Evolutionary conservation across 331 rosid genomes (phyloP).

Genomic region (Pyracantha coccinea): DNA sequence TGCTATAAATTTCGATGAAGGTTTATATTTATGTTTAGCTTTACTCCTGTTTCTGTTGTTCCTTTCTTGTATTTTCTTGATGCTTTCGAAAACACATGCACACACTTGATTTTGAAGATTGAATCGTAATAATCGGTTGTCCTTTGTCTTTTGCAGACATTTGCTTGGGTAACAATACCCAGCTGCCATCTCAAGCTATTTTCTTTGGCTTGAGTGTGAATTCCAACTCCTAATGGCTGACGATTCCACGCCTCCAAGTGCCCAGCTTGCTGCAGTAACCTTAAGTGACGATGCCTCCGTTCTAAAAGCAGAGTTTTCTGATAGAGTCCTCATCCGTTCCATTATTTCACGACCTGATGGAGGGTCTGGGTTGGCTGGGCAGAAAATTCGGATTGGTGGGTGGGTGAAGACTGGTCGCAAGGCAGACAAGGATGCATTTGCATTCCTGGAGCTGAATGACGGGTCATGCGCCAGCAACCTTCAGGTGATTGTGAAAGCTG

Average conservation of each 20-base stretch:
- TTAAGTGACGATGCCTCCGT: slow-evolving; percentile 11
- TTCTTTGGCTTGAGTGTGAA: not conserved
- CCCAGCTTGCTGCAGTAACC: slow-evolving; percentile 38
- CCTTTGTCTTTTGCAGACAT: not conserved
- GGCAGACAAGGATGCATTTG: slow-evolving; percentile 89
- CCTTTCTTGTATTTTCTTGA: not conserved
- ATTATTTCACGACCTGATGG: slow-evolving; percentile 63
- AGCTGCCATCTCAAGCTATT: not conserved
- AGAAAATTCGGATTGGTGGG: slow-evolving; percentile 58
- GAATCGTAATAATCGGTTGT: not conserved
- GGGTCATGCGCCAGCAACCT: slow-evolving; percentile 73
- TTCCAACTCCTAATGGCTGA: slow-evolving; percentile 43
- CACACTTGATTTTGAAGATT: not conserved
- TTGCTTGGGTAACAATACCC: not conserved
- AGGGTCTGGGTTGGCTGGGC: slow-evolving; percentile 67
- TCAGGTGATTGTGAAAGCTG: slow-evolving; percentile 77
- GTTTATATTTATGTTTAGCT: not conserved
- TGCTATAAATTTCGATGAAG: not conserved
- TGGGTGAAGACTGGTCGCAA: slow-evolving; percentile 97
- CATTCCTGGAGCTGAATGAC: slow-evolving; percentile 83
- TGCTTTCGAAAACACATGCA: not conserved
- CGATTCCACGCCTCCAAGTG: slow-evolving; percentile 26
- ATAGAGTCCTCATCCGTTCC: slow-evolving; percentile 57
- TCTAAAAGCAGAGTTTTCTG: slow-evolving; percentile 56
- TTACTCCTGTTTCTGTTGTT: not conserved